phyloP scores from a whole-genome alignment of 1,284 basidiomycete genomes.

The Ganoderma boninense region DNA sequence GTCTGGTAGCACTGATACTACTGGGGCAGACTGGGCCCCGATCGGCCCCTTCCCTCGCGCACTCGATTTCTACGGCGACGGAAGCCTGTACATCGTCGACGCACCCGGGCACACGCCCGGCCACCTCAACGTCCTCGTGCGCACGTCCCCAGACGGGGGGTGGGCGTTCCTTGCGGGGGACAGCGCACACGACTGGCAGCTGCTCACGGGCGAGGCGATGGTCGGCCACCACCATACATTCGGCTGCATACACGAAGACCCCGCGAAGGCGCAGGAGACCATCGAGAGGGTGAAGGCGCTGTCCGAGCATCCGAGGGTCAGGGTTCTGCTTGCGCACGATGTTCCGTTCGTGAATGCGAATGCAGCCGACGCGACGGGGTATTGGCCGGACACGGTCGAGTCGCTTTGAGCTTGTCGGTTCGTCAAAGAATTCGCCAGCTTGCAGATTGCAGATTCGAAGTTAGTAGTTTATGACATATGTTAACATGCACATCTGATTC shows the following conservation, averaged over 20 bases:
- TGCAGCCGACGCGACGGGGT: slow-evolving; percentile 49
- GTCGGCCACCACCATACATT: slow-evolving; percentile 44
- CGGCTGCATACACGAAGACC: slow-evolving; percentile 54
- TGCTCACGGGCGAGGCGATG: slow-evolving; percentile 55
- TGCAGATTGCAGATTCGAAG: neutral
- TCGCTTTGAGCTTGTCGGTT: neutral
- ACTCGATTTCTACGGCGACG: slow-evolving; percentile 63
- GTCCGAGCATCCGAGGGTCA: slow-evolving; percentile 46
- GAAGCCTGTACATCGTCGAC: slow-evolving; percentile 63
- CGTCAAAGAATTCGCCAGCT: no score
- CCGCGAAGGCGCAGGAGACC: slow-evolving; percentile 50
- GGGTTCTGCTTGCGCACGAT: slow-evolving; percentile 62
- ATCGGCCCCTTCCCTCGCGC: slow-evolving; percentile 61
- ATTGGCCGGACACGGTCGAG: slow-evolving; percentile 49
- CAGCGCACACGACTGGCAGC: slow-evolving; percentile 61
- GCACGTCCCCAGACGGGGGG: slow-evolving; percentile 60
- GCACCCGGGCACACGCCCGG: slow-evolving; percentile 62
- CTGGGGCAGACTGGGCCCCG: slow-evolving; percentile 17
- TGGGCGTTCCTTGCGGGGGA: slow-evolving; percentile 68
- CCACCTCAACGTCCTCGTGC: slow-evolving; percentile 60
- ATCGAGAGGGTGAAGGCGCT: slow-evolving; percentile 51
- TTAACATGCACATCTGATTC: neutral
- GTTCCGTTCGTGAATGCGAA: slow-evolving; percentile 48
- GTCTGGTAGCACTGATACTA: no score
- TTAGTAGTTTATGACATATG: no score